phyloP scores from a whole-genome alignment of 2,329 filamentous ascomycete genomes.

The Penicillium janthinellum region DNA sequence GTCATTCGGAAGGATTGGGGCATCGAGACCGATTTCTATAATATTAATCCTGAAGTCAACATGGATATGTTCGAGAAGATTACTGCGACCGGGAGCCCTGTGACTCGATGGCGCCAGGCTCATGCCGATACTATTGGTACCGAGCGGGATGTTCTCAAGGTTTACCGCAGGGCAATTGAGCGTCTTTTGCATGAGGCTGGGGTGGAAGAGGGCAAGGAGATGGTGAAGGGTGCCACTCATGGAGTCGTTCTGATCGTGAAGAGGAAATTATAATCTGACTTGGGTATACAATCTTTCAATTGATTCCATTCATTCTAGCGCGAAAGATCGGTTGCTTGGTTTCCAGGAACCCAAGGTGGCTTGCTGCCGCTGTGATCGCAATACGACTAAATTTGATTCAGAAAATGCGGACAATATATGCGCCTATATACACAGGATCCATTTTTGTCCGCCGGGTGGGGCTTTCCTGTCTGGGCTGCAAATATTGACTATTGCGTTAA shows the following conservation, averaged over 20 bases:
- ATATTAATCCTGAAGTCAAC: conserved; percentile 19
- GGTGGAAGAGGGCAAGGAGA: conserved; percentile 27
- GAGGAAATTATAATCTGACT: conserved; percentile 1
- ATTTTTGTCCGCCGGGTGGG: too few species aligned
- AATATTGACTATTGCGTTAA: too few species aligned
- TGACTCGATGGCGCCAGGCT: conserved; percentile 46
- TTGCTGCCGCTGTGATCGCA: neutral
- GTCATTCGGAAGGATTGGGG: conserved; percentile 51
- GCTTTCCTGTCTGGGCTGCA: too few species aligned
- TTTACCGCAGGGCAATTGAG: conserved; percentile 25
- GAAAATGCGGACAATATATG: too few species aligned
- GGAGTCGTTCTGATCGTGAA: conserved; percentile 17
- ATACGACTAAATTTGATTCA: too few species aligned
- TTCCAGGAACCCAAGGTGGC: neutral
- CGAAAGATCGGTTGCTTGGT: neutral
- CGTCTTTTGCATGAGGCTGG: conserved; percentile 29
- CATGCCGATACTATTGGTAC: conserved; percentile 40
- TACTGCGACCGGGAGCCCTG: conserved; percentile 40
- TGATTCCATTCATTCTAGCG: neutral
- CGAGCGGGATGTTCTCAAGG: conserved; percentile 40
- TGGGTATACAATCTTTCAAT: neutral
- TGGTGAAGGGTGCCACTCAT: conserved; percentile 22
- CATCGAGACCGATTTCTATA: conserved; percentile 26
- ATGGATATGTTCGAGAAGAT: conserved; percentile 29
- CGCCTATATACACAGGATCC: too few species aligned